phyloP scores from a whole-genome alignment of 305 asterid species.

The Solanum hybrid region DNA sequence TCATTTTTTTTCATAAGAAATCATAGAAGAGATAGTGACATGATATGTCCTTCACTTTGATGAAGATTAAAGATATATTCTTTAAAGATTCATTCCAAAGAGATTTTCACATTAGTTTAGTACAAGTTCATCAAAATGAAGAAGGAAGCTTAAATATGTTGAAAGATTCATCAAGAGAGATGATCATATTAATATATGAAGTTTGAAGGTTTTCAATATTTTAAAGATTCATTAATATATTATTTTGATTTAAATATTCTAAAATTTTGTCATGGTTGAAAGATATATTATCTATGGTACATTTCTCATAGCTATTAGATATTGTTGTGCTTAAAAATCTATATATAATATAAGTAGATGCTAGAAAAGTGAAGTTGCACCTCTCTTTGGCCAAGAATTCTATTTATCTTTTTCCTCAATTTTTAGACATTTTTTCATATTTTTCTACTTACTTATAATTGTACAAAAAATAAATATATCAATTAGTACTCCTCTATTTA shows the following conservation, averaged over 20 bases:
- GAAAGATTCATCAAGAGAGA: not conserved
- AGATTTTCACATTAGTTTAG: not conserved
- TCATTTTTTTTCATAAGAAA: not conserved
- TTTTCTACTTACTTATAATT: too few species aligned
- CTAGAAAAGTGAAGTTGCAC: too few species aligned
- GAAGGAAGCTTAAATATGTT: not conserved
- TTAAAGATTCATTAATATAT: not conserved
- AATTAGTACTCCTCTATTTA: too few species aligned
- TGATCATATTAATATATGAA: not conserved
- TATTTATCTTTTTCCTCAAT: too few species aligned
- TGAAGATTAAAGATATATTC: not conserved
- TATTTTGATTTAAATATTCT: not conserved
- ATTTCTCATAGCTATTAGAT: not conserved
- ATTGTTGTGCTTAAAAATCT: too few species aligned
- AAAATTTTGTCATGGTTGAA: too few species aligned
- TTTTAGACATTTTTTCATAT: too few species aligned
- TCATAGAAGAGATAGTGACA: not conserved
- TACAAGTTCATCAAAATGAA: not conserved
- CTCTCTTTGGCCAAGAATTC: too few species aligned
- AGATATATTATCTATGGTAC: not conserved
- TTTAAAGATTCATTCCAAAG: not conserved
- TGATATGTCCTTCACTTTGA: not conserved
- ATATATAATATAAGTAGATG: too few species aligned
- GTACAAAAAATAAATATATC: too few species aligned
- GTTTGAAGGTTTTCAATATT: not conserved